A percentile compares a stretch with the other conserved stretches of the same genome.
phyloP scores from a whole-genome alignment of 164 flowering plant genomes.

The Chloranthus sessilifolius region DNA sequence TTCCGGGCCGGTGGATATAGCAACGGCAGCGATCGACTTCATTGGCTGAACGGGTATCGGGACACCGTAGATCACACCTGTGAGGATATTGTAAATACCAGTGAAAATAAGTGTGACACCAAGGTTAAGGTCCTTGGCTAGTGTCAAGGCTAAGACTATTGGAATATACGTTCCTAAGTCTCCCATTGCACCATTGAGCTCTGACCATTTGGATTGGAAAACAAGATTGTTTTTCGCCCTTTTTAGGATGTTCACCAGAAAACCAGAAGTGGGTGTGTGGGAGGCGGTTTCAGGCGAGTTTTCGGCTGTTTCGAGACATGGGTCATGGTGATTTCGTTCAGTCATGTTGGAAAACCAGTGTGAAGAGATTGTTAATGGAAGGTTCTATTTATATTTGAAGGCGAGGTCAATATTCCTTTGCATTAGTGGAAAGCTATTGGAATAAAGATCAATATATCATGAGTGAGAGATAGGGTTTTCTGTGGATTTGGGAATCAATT shows the following conservation, averaged over 20 bases:
- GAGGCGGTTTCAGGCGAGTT: slow-evolving; percentile 3
- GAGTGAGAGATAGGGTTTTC: too few species aligned
- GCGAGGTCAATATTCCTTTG: too few species aligned
- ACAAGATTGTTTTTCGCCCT: slow-evolving; percentile 38
- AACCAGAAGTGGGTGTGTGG: neutral
- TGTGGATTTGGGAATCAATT: too few species aligned
- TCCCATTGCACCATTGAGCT: slow-evolving; percentile 86
- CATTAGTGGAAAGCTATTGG: too few species aligned
- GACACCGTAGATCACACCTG: slow-evolving; percentile 75
- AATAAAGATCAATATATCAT: too few species aligned
- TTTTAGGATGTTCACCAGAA: slow-evolving; percentile 6
- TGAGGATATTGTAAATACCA: slow-evolving; percentile 66
- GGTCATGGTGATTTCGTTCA: slow-evolving; percentile 8
- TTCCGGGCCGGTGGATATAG: slow-evolving; percentile 39
- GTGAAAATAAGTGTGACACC: slow-evolving; percentile 82
- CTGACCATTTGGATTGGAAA: slow-evolving; percentile 63
- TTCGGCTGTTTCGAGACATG: slow-evolving; percentile 1
- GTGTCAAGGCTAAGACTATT: slow-evolving; percentile 69
- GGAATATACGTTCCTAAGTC: slow-evolving; percentile 89
- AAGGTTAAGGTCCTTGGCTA: slow-evolving; percentile 56
- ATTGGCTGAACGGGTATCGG: slow-evolving; percentile 99
- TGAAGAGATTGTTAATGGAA: too few species aligned
- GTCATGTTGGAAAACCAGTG: too few species aligned
- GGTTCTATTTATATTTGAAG: too few species aligned
- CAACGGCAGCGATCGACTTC: slow-evolving; percentile 88